These are phyloP conservation scores for Tubosaeta sp. DNA, from an alignment of 768 basidiomycete genomes.

Conservation along the genomic window DNA sequence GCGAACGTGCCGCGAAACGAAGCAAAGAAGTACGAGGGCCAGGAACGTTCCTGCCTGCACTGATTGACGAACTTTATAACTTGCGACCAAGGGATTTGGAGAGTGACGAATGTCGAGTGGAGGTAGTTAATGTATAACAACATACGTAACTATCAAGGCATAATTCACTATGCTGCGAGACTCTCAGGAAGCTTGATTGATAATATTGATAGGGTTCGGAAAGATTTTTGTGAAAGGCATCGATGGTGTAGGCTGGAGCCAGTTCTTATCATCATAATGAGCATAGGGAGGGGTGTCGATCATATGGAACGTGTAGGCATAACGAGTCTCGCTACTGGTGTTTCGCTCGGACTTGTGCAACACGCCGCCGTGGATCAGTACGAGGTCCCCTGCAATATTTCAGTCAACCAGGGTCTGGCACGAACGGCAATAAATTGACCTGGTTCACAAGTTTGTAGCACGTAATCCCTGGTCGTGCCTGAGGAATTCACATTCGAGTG, in stretches of 20 bases:
- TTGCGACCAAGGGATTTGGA: slow-evolving; percentile 37
- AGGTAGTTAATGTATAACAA: slow-evolving; percentile 11
- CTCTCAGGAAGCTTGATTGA: background rate
- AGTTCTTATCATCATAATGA: slow-evolving; percentile 86
- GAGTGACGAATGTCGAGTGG: slow-evolving; percentile 24
- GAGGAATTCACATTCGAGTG: slow-evolving; percentile 2
- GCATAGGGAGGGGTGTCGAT: slow-evolving; percentile 71
- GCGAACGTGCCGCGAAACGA: slow-evolving; percentile 51
- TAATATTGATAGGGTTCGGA: slow-evolving; percentile 16
- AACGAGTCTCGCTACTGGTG: slow-evolving; percentile 71
- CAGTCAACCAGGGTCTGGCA: background rate
- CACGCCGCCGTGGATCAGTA: slow-evolving; percentile 90
- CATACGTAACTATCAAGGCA: background rate
- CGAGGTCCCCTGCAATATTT: slow-evolving; percentile 64
- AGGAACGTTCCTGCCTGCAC: slow-evolving; percentile 59
- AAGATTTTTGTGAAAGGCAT: slow-evolving; percentile 78
- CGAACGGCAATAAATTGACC: slow-evolving; percentile 39
- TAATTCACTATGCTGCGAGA: background rate
- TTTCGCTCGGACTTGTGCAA: slow-evolving; percentile 92
- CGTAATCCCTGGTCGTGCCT: slow-evolving; percentile 41
- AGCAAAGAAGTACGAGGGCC: slow-evolving; percentile 51
- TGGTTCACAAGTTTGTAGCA: slow-evolving; percentile 68
- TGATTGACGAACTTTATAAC: slow-evolving; percentile 58
- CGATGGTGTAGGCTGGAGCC: slow-evolving; percentile 82
- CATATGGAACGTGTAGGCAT: slow-evolving; percentile 97